A percentile compares a stretch with the other conserved stretches of the same genome.
Evolutionary conservation across 441 rosid species (phyloP).

Genomic region (Dalechampia spathulata): DNA sequence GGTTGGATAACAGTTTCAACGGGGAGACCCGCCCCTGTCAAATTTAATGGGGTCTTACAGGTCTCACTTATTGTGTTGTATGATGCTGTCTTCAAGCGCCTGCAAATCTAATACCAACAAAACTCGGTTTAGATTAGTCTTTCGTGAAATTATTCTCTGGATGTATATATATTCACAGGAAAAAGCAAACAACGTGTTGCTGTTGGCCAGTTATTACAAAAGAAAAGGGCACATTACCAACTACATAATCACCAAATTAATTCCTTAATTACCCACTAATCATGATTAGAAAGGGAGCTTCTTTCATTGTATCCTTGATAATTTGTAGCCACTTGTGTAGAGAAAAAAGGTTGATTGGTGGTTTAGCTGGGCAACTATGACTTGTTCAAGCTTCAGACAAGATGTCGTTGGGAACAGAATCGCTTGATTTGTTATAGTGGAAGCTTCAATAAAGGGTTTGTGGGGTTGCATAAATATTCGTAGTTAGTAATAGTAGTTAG

Average conservation of each 20-base stretch:
- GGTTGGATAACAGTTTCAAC: background rate
- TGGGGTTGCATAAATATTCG: background rate
- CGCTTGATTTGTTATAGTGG: slow-evolving; percentile 13
- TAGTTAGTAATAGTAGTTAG: slow-evolving; percentile 4
- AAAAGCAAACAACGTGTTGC: slow-evolving; percentile 11
- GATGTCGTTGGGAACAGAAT: slow-evolving; percentile 15
- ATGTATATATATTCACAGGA: background rate
- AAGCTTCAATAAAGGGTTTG: slow-evolving; percentile 14
- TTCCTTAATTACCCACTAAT: slow-evolving; percentile 8
- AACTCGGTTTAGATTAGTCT: background rate
- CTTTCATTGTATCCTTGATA: background rate
- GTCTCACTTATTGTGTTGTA: background rate
- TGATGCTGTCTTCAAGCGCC: background rate
- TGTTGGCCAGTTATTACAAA: background rate
- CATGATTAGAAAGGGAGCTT: background rate
- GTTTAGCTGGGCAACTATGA: slow-evolving; percentile 15
- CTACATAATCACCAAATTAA: slow-evolving; percentile 11
- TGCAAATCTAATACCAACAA: no score
- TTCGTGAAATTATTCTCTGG: slow-evolving; percentile 11
- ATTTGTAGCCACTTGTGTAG: slow-evolving; percentile 23
- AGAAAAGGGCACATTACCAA: slow-evolving; percentile 2
- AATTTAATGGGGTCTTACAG: slow-evolving; percentile 7
- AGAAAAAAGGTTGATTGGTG: background rate
- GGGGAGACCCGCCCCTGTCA: slow-evolving; percentile 4
- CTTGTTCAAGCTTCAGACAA: slow-evolving; percentile 7